Evolutionary conservation across 129 eudicot genomes (phyloP).

Genomic region (Chrysanthemum makinoi): DNA sequence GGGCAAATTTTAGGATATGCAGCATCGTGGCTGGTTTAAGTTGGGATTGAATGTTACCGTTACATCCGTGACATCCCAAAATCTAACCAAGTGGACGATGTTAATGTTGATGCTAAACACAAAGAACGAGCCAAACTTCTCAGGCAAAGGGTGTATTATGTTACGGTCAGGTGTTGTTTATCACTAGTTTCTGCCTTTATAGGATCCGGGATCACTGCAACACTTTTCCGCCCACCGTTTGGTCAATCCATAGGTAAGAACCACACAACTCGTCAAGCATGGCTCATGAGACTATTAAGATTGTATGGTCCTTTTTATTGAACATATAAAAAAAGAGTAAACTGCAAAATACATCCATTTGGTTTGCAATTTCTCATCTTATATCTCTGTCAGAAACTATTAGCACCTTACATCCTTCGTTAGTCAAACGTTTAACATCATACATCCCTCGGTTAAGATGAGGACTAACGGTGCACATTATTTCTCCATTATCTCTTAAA

Average conservation of each 20-base stretch:
- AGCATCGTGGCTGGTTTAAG: constrained; percentile 89
- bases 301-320: too few species aligned
- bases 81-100: constrained; percentile 34
- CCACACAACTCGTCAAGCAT: background rate
- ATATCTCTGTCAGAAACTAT: too few species aligned
- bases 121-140: constrained; percentile 40
- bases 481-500: too few species aligned
- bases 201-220: constrained; percentile 89
- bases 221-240: constrained; percentile 57
- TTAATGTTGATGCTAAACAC: constrained; percentile 24
- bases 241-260: constrained; percentile 85
- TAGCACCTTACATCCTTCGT: too few species aligned
- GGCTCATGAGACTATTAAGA: background rate
- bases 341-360: too few species aligned
- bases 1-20: constrained; percentile 82
- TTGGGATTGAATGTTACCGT: constrained; percentile 63
- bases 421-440: too few species aligned
- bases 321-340: too few species aligned
- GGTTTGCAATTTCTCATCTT: too few species aligned
- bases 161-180: constrained; percentile 56
- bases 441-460: too few species aligned
- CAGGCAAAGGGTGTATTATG: constrained; percentile 52
- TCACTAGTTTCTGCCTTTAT: constrained; percentile 79
- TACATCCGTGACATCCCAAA: constrained; percentile 41
- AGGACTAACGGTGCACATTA: too few species aligned